phyloP scores from a whole-genome alignment of 768 basidiomycete species.

The Phlebiopsis gigantea region DNA sequence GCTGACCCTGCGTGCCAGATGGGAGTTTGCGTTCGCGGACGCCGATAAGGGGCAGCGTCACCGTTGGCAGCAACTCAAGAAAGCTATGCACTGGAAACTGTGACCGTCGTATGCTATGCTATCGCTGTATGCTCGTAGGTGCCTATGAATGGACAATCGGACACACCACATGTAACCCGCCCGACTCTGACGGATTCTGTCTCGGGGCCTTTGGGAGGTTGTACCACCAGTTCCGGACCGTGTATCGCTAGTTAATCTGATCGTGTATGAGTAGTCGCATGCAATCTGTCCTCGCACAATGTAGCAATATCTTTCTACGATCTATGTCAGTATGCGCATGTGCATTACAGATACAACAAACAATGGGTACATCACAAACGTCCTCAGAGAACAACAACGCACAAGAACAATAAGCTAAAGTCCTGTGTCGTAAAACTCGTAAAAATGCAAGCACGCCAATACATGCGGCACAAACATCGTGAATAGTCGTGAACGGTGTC shows the following conservation, averaged over 20 bases:
- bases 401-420: neutral
- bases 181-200: neutral
- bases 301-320: neutral
- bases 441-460: neutral
- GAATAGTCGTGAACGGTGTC: constrained; percentile 4
- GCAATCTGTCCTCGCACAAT: neutral
- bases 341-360: neutral
- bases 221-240: neutral
- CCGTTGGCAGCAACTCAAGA: constrained; percentile 24
- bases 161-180: neutral
- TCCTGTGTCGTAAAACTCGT: constrained; percentile 4
- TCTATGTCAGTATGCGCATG: too few species aligned
- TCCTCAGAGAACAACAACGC: neutral
- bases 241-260: neutral
- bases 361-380: neutral
- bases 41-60: constrained; percentile 18
- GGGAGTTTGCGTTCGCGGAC: constrained; percentile 26
- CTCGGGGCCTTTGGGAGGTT: neutral
- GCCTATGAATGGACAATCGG: neutral
- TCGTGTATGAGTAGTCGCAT: neutral
- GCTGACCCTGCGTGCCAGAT: constrained; percentile 11
- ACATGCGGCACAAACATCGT: neutral
- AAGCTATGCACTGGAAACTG: constrained; percentile 19
- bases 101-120: constrained; percentile 3
- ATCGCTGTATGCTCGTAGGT: constrained; percentile 3